phyloP scores from a whole-genome alignment of 306 rosid genomes.

The Casuarina equisetifolia region DNA sequence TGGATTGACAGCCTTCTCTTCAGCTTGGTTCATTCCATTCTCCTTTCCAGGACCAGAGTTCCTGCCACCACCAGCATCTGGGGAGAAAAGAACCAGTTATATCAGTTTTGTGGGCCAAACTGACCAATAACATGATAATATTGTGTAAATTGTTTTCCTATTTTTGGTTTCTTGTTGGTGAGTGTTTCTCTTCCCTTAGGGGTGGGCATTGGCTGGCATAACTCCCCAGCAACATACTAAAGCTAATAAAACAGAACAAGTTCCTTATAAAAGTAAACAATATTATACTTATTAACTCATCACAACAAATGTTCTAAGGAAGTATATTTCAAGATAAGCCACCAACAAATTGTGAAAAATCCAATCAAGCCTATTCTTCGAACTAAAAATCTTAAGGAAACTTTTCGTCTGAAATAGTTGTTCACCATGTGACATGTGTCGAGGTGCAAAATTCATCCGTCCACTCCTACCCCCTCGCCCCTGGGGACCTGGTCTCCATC shows the following conservation, averaged over 20 bases:
- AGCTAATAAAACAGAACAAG: not conserved
- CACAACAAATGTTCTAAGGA: not conserved
- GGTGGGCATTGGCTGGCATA: not conserved
- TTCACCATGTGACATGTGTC: conserved; percentile 64
- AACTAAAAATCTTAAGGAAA: conserved; percentile 20
- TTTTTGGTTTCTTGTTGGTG: too few relatives aligned
- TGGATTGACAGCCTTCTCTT: conserved; percentile 53
- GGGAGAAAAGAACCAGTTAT: conserved; percentile 29
- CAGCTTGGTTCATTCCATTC: conserved; percentile 59
- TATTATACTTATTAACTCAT: not conserved
- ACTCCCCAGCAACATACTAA: not conserved
- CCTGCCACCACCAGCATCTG: conserved; percentile 77
- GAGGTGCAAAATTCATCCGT: conserved; percentile 63
- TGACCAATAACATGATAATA: conserved; percentile 23
- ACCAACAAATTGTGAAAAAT: not conserved
- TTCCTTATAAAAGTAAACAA: not conserved
- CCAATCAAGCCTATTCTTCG: conserved; percentile 7
- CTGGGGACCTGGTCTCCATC: conserved; percentile 71
- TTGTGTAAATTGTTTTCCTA: not conserved
- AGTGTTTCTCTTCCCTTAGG: too few relatives aligned
- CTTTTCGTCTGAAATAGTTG: conserved; percentile 20
- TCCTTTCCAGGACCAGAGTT: conserved; percentile 60
- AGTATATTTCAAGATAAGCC: conserved; percentile 12
- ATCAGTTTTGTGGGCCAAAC: conserved; percentile 21
- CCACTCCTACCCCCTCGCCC: conserved; percentile 83